Evolutionary conservation across 83 land plant genomes (phyloP).

Genomic region (Diphasiastrum complanatum): DNA sequence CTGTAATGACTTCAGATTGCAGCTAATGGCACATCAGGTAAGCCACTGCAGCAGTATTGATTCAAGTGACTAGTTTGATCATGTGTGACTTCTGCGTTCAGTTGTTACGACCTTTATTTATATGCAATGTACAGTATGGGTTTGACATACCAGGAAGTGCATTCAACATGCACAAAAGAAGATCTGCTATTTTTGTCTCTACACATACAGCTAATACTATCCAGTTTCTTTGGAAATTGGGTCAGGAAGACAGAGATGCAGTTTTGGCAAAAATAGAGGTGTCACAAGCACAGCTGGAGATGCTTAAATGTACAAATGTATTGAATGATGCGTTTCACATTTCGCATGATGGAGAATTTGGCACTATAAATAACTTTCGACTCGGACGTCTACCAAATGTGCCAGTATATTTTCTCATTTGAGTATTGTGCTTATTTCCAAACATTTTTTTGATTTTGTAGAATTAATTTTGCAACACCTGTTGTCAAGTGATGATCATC

Average conservation of each 20-base stretch:
- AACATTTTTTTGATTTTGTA: too few relatives aligned
- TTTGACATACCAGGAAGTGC: too few relatives aligned
- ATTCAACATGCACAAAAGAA: background rate
- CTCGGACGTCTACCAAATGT: constrained; percentile 89
- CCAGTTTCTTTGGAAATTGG: background rate
- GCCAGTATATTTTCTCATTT: constrained; percentile 69
- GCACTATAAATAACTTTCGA: constrained; percentile 93
- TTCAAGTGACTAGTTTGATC: too few relatives aligned
- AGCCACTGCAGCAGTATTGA: background rate
- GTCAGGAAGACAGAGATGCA: constrained; percentile 93
- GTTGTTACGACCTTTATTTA: too few relatives aligned
- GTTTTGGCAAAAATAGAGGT: constrained; percentile 84
- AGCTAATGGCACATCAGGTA: constrained; percentile 81
- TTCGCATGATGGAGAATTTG: constrained; percentile 92
- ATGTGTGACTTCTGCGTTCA: too few relatives aligned
- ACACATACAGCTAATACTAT: background rate
- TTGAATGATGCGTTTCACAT: constrained; percentile 95
- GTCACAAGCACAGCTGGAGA: constrained; percentile 75
- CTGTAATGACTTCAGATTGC: constrained; percentile 81
- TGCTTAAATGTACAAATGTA: constrained; percentile 85
- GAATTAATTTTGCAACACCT: too few relatives aligned
- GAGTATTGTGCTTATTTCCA: too few relatives aligned
- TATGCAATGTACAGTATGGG: too few relatives aligned
- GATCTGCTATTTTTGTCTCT: background rate
- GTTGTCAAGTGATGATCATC: too few relatives aligned